A percentile compares a stretch with the other conserved stretches of the same genome.
These are phyloP conservation scores for Globisporangium paroecandrum DNA, from an alignment of 352 stramenopile genomes.

Conservation along the genomic window DNA sequence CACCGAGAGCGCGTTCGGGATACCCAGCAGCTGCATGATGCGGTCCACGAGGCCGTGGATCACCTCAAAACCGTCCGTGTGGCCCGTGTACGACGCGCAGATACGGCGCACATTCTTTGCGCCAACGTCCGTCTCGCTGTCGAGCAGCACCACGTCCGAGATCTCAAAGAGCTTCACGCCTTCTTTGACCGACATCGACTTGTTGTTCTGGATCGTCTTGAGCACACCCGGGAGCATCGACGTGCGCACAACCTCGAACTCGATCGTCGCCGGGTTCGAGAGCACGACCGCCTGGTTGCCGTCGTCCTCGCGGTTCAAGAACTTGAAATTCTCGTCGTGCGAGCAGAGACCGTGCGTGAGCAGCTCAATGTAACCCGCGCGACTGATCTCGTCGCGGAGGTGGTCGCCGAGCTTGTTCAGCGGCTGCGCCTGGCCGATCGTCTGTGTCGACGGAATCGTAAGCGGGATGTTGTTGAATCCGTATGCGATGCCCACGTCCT, in stretches of 20 bases:
- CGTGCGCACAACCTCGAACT: constrained; percentile 99
- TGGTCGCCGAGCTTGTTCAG: constrained; percentile 98
- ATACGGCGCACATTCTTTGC: constrained; percentile 95
- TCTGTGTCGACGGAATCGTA: constrained; percentile 93
- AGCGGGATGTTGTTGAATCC: constrained; percentile 99
- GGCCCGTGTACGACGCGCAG: constrained; percentile 95
- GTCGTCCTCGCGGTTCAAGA: constrained; percentile 84
- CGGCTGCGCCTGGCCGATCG: constrained; percentile 94
- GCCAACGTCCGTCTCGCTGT: constrained; percentile 91
- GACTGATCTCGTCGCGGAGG: constrained; percentile 96
- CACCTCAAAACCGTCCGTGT: constrained; percentile 98
- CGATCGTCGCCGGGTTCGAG: constrained; percentile 98
- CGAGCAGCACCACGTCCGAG: constrained; percentile 97
- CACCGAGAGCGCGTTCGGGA: constrained; percentile 69
- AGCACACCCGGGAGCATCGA: constrained; percentile 97
- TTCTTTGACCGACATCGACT: constrained; percentile 94
- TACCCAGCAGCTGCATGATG: constrained; percentile 97
- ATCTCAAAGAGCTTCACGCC: constrained; percentile 99
- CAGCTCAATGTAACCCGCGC: constrained; percentile 97
- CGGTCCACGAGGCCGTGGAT: constrained; percentile 99
- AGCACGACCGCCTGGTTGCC: constrained; percentile 91
- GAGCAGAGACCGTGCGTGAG: constrained; percentile 97
- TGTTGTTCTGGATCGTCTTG: constrained; percentile 99
- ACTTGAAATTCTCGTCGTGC: constrained; percentile 97
- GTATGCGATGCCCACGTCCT: constrained; percentile 99